Conservation (phyloP, 495 filamentous ascomycete species). For the Hypomontagnella monticulosa region DNA sequence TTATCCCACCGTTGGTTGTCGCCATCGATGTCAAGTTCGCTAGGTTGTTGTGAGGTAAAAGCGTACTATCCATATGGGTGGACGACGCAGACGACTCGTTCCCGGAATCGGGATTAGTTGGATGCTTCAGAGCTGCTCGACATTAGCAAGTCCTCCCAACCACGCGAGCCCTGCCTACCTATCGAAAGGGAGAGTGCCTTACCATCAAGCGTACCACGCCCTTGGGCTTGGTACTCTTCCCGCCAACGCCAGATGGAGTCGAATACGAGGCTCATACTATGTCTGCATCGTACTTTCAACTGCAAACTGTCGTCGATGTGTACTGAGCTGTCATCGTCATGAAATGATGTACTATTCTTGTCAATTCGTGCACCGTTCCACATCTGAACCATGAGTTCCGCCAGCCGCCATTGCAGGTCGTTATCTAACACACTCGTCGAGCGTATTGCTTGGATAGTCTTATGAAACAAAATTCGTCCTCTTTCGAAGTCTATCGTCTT, state of each 20-base stretch:
- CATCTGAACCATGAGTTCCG: constrained; percentile 90
- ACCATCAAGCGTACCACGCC: constrained; percentile 81
- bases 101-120: constrained; percentile 83
- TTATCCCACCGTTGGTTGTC: constrained; percentile 57
- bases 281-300: constrained; percentile 86
- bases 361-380: constrained; percentile 79
- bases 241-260: constrained; percentile 95
- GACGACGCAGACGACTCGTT: constrained; percentile 77
- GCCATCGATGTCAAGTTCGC: constrained; percentile 41
- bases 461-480: constrained; percentile 78
- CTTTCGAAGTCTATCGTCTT: constrained; percentile 75
- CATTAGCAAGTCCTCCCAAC: constrained; percentile 44
- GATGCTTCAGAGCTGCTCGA: constrained; percentile 78
- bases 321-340: constrained; percentile 50
- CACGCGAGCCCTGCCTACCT: constrained; percentile 20
- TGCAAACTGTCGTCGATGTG: constrained; percentile 77
- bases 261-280: constrained; percentile 93
- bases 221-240: constrained; percentile 83
- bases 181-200: constrained; percentile 46
- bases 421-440: constrained; percentile 82
- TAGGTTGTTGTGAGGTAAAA: constrained; percentile 53
- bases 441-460: constrained; percentile 79
- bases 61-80: constrained; percentile 64
- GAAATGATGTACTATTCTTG: constrained; percentile 49
- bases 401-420: constrained; percentile 84